These are phyloP conservation scores for Fusarium sp. DNA, from an alignment of 2,329 filamentous ascomycete species.

Conservation along the genomic window DNA sequence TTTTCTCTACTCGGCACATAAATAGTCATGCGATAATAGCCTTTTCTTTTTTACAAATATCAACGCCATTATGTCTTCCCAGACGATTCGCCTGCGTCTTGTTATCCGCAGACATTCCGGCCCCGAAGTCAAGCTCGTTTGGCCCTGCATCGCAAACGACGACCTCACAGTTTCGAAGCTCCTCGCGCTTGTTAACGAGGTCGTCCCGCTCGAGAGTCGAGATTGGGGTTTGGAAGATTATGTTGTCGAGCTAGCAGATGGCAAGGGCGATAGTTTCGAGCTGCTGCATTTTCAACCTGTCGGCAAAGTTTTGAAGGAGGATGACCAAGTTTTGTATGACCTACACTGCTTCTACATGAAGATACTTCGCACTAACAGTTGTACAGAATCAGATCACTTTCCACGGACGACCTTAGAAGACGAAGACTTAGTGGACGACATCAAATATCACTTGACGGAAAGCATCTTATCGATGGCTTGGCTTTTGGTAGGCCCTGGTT, in stretches of 20 bases:
- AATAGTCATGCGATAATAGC: conserved; percentile 37
- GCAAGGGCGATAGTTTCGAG: conserved; percentile 75
- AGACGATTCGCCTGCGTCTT: conserved; percentile 76
- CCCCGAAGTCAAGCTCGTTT: conserved; percentile 78
- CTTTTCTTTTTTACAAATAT: background rate
- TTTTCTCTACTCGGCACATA: background rate
- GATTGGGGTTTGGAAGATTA: conserved; percentile 94
- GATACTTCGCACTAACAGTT: conserved; percentile 17
- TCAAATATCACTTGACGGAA: conserved; percentile 84
- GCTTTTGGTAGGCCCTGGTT: conserved; percentile 83
- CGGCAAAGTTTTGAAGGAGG: conserved; percentile 77
- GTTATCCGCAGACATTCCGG: conserved; percentile 79
- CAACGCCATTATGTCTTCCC: conserved; percentile 47
- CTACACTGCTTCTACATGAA: background rate
- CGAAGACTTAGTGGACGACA: conserved; percentile 80
- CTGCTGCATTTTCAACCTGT: conserved; percentile 87
- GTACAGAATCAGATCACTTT: conserved; percentile 79
- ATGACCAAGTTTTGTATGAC: conserved; percentile 83
- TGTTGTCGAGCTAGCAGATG: conserved; percentile 76
- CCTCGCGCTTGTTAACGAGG: conserved; percentile 81
- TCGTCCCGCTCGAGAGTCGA: conserved; percentile 82
- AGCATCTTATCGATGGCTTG: conserved; percentile 85
- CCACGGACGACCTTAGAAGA: conserved; percentile 78
- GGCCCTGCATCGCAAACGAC: conserved; percentile 69
- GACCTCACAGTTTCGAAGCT: conserved; percentile 80